phyloP scores from a whole-genome alignment of 176 grass and related monocot genomes.

The Avena insularis region DNA sequence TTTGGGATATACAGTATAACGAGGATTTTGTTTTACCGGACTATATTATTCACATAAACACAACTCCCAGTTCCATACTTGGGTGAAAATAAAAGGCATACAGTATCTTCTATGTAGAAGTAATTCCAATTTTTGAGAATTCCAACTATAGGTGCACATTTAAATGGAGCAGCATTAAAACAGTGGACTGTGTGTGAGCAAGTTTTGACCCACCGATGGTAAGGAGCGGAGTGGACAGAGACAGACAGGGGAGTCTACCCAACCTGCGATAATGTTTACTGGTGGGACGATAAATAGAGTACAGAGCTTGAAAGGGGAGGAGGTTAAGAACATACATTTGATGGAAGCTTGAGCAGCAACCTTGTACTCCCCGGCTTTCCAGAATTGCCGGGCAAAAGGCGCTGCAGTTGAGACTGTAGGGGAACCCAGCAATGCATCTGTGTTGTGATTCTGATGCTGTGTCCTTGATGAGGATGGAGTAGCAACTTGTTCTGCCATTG shows the following conservation, averaged over 20 bases:
- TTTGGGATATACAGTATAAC: background rate
- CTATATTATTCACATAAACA: background rate
- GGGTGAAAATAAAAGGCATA: background rate
- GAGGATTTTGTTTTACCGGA: background rate
- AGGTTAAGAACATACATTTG: conserved; percentile 26
- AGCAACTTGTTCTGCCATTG: conserved; percentile 12
- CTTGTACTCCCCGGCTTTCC: conserved; percentile 62
- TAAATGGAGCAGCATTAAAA: background rate
- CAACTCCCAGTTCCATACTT: background rate
- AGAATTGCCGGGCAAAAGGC: conserved; percentile 54
- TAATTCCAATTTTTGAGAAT: background rate
- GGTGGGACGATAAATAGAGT: background rate
- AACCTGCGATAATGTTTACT: conserved; percentile 7
- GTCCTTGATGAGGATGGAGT: conserved; percentile 6
- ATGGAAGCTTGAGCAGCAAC: conserved; percentile 37
- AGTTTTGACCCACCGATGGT: background rate
- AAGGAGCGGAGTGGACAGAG: conserved; percentile 15
- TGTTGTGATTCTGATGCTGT: conserved; percentile 4
- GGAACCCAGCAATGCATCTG: conserved; percentile 11
- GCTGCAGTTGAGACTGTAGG: background rate
- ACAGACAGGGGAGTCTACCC: background rate
- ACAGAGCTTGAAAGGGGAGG: background rate
- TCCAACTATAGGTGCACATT: conserved; percentile 6
- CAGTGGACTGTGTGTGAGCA: background rate
- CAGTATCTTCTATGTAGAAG: background rate